phyloP scores from a whole-genome alignment of 1,139 yeast genomes.

The Yueomyces sp. region DNA sequence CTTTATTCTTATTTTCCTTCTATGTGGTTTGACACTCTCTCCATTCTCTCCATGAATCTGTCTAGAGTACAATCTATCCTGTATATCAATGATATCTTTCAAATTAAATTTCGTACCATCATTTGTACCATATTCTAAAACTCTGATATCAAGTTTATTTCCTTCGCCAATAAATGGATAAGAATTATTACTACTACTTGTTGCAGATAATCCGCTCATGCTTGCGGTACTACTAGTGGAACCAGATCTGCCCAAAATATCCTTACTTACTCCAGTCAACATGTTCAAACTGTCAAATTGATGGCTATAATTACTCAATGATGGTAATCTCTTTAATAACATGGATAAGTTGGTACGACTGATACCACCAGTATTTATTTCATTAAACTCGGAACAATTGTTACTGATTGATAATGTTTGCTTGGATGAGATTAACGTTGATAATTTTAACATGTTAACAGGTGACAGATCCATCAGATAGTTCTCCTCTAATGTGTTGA shows the following conservation, averaged over 20 bases:
- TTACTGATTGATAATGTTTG: slow-evolving; percentile 64
- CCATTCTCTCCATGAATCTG: slow-evolving; percentile 13
- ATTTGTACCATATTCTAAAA: slow-evolving; percentile 5
- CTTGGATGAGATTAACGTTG: slow-evolving; percentile 63
- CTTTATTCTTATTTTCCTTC: slow-evolving; percentile 18
- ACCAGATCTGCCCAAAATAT: background rate
- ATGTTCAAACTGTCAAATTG: background rate
- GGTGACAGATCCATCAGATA: slow-evolving; percentile 40
- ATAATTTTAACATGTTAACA: slow-evolving; percentile 55
- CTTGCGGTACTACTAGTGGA: background rate
- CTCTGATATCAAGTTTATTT: slow-evolving; percentile 17
- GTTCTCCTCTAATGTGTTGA: slow-evolving; percentile 11
- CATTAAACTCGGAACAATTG: slow-evolving; percentile 23
- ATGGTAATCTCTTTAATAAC: slow-evolving; percentile 24
- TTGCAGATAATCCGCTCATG: background rate
- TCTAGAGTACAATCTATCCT: slow-evolving; percentile 21
- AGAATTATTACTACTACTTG: slow-evolving; percentile 1
- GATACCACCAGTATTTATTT: slow-evolving; percentile 23
- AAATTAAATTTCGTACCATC: slow-evolving; percentile 14
- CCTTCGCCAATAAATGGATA: background rate
- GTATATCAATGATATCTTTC: slow-evolving; percentile 17
- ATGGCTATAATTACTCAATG: slow-evolving; percentile 9
- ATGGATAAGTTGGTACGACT: slow-evolving; percentile 28
- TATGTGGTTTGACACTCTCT: slow-evolving; percentile 12
- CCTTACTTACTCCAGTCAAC: background rate